Conservation (phyloP, 148 eudicot species). For the Silene uniflora region DNA sequence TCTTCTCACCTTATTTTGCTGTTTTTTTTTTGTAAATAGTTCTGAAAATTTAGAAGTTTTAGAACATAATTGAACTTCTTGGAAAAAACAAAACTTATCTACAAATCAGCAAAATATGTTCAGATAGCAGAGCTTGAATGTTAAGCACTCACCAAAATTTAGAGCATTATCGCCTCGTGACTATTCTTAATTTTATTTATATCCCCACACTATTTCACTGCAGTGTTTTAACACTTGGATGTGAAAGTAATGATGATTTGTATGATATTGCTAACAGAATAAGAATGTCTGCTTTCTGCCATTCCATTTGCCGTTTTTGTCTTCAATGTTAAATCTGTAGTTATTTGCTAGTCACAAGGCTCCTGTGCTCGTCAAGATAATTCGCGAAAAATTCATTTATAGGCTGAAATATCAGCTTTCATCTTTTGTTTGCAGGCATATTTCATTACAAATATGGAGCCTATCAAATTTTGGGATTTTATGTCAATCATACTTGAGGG, state of each 20-base stretch:
- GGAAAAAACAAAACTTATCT: no score
- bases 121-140: background rate
- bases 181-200: background rate
- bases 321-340: no score
- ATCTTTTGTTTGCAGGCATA: constrained; percentile 59
- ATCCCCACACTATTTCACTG: background rate
- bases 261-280: background rate
- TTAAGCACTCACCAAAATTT: background rate
- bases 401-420: background rate
- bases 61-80: no score
- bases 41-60: no score
- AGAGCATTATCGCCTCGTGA: background rate
- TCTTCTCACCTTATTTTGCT: no score
- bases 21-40: no score
- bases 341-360: background rate
- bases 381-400: background rate
- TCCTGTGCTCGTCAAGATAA: background rate
- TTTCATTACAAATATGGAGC: constrained; percentile 91
- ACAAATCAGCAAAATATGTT: background rate
- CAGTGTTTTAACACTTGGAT: background rate
- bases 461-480: constrained; percentile 93
- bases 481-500: constrained; percentile 90
- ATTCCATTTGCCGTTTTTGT: background rate
- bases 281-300: background rate
- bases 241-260: background rate